These are phyloP conservation scores for Arthrocladium fulminans DNA, from an alignment of 2,329 filamentous ascomycete genomes.

Conservation along the genomic window DNA sequence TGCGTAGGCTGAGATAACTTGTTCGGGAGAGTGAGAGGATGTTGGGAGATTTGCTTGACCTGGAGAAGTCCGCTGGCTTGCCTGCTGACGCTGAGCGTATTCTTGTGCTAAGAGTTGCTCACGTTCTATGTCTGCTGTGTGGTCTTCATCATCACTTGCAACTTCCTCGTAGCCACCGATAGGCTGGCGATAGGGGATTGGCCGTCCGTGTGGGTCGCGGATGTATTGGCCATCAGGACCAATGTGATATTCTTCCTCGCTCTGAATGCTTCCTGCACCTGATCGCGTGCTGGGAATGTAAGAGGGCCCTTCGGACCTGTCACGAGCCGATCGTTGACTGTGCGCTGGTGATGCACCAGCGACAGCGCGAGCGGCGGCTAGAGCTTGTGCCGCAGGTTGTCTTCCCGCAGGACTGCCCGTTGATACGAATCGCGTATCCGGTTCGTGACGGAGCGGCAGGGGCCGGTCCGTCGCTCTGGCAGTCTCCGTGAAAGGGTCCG, in stretches of 20 bases:
- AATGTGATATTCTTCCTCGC: slow-evolving; percentile 62
- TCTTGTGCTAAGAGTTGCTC: slow-evolving; percentile 28
- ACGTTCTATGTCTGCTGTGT: slow-evolving; percentile 39
- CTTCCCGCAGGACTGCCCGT: slow-evolving; percentile 1
- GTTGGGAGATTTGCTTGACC: slow-evolving; percentile 25
- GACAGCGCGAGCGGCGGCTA: slow-evolving; percentile 7
- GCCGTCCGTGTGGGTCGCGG: slow-evolving; percentile 52
- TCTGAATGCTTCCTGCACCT: slow-evolving; percentile 57
- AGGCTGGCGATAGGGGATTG: slow-evolving; percentile 45
- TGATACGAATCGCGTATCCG: slow-evolving; percentile 26
- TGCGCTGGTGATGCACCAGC: slow-evolving; percentile 4
- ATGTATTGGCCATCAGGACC: slow-evolving; percentile 54
- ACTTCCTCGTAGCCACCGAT: slow-evolving; percentile 32
- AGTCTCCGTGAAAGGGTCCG: slow-evolving; percentile 53
- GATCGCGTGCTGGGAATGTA: slow-evolving; percentile 43
- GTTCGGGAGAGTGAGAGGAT: slow-evolving; percentile 27
- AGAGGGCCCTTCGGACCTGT: slow-evolving; percentile 15
- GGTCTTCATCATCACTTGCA: slow-evolving; percentile 48
- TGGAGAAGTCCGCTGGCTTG: slow-evolving; percentile 25
- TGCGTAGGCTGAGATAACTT: neutral
- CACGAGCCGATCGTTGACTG: slow-evolving; percentile 9
- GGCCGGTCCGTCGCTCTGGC: slow-evolving; percentile 25
- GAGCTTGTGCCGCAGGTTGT: slow-evolving; percentile 3
- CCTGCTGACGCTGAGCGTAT: slow-evolving; percentile 28
- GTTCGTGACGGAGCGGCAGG: slow-evolving; percentile 31